Percentiles rank a stretch among this genome's conserved stretches.
Evolutionary conservation across 345 rosid species (phyloP).

Genomic region (Durio zibethinus): DNA sequence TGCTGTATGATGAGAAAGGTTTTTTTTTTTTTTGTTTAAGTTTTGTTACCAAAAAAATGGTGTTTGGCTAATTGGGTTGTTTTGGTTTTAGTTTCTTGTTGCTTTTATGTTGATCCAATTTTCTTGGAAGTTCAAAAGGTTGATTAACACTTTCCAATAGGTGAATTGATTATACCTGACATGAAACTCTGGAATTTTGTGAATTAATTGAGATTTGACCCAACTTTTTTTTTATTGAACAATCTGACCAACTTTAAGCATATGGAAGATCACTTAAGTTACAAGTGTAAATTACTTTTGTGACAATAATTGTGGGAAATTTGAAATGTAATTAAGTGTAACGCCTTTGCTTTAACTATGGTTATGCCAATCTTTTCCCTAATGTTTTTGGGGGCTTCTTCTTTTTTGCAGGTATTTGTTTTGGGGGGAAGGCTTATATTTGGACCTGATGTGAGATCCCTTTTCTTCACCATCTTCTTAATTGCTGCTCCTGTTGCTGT

Average conservation of each 20-base stretch:
- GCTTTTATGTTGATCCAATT: neutral
- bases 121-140: neutral
- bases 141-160: neutral
- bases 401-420: constrained; percentile 60
- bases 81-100: neutral
- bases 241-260: neutral
- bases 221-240: neutral
- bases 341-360: neutral
- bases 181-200: neutral
- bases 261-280: neutral
- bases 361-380: no score
- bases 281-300: neutral
- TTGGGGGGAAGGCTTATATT: constrained; percentile 79
- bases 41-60: neutral
- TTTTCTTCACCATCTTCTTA: constrained; percentile 59
- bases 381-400: constrained; percentile 1
- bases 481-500: constrained; percentile 65
- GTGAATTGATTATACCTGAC: constrained; percentile 1
- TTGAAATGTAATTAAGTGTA: neutral
- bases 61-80: neutral
- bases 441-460: constrained; percentile 87
- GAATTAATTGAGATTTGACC: neutral
- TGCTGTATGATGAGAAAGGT: neutral
- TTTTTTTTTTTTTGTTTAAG: neutral
- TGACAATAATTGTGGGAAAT: neutral